Conservation (phyloP, 306 rosid genomes). For the Vigna nakashimae region DNA sequence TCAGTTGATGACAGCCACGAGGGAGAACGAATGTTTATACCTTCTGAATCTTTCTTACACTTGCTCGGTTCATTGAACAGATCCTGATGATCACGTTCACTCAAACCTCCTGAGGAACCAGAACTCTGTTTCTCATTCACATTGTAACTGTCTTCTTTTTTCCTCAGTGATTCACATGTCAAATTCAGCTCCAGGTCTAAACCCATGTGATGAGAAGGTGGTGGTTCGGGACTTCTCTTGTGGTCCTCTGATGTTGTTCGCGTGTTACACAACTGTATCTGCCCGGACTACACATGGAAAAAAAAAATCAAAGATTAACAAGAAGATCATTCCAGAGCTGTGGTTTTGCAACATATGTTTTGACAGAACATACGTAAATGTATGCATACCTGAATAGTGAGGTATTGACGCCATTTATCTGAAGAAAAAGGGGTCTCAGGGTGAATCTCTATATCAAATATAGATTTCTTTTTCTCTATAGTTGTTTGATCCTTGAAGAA, state of each 20-base stretch:
- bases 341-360: not conserved
- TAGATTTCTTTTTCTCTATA: slow-evolving; percentile 48
- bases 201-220: slow-evolving; percentile 52
- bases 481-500: slow-evolving; percentile 53
- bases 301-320: not conserved
- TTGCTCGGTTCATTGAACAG: slow-evolving; percentile 43
- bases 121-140: slow-evolving; percentile 39
- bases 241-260: slow-evolving; percentile 60
- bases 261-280: slow-evolving; percentile 72
- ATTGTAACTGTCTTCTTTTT: slow-evolving; percentile 11
- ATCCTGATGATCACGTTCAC: slow-evolving; percentile 28
- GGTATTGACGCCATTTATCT: slow-evolving; percentile 78
- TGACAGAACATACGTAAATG: not conserved
- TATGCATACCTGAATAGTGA: slow-evolving; percentile 72
- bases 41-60: slow-evolving; percentile 40
- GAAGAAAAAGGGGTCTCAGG: slow-evolving; percentile 70
- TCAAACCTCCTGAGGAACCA: slow-evolving; percentile 30
- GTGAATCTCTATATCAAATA: slow-evolving; percentile 58
- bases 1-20: slow-evolving; percentile 64
- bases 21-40: slow-evolving; percentile 37
- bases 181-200: slow-evolving; percentile 89
- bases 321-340: not conserved
- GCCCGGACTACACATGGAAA: slow-evolving; percentile 68
- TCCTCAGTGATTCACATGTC: slow-evolving; percentile 60
- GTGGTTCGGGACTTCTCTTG: slow-evolving; percentile 50